phyloP scores from a whole-genome alignment of 345 rosid species.

The Citrus reticulata region DNA sequence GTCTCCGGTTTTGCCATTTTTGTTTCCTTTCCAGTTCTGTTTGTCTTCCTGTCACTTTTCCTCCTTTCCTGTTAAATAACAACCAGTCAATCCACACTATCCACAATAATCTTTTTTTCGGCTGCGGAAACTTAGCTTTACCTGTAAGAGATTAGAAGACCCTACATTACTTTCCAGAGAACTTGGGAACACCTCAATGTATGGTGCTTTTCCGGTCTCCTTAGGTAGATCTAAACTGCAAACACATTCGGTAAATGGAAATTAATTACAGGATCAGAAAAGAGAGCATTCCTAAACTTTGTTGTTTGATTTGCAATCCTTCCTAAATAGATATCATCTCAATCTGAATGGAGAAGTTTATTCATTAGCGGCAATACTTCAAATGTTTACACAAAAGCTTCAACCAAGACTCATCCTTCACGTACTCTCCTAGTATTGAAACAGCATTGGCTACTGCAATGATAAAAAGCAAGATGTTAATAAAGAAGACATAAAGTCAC shows the following conservation, averaged over 20 bases:
- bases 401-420: conserved; percentile 82
- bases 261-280: background rate
- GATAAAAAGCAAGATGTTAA: conserved; percentile 6
- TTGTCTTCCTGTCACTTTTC: conserved; percentile 34
- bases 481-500: background rate
- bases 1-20: conserved; percentile 72
- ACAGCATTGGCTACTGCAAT: conserved; percentile 67
- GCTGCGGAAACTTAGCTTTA: conserved; percentile 2
- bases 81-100: background rate
- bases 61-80: conserved; percentile 42
- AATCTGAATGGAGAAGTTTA: background rate
- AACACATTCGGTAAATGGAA: background rate
- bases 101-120: background rate
- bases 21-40: conserved; percentile 44
- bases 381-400: conserved; percentile 57
- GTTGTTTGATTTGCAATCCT: background rate
- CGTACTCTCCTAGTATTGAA: conserved; percentile 68
- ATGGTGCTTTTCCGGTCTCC: conserved; percentile 30
- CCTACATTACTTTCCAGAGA: conserved; percentile 28
- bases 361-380: conserved; percentile 39
- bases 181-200: conserved; percentile 23
- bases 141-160: conserved; percentile 44
- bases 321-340: background rate
- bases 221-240: conserved; percentile 53
- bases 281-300: background rate